Evolutionary conservation across 306 rosid genomes (phyloP).

Genomic region (Medicago lupulina): DNA sequence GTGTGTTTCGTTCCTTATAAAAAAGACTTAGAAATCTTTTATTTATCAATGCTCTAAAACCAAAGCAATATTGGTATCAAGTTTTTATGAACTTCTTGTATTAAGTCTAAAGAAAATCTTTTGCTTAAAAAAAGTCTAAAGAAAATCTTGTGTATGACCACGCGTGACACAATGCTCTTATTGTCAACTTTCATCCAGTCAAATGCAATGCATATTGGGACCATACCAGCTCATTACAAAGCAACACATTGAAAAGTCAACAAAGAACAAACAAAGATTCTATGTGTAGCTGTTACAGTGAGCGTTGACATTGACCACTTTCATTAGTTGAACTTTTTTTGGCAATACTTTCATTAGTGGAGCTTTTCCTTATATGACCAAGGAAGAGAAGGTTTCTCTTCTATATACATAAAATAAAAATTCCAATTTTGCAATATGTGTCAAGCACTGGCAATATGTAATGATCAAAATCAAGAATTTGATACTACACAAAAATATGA

Average conservation of each 20-base stretch:
- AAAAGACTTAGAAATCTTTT: not conserved
- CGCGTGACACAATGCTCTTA: not conserved
- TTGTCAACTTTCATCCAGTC: conserved; percentile 40
- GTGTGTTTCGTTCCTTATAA: not conserved
- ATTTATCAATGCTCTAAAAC: not conserved
- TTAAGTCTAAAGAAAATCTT: not conserved
- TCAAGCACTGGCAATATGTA: conserved; percentile 30
- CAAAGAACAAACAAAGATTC: conserved; percentile 33
- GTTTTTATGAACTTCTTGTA: not conserved
- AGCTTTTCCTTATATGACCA: conserved; percentile 27
- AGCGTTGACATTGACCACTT: conserved; percentile 39
- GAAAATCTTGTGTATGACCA: not conserved
- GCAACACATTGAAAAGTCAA: not conserved
- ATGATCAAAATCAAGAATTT: conserved; percentile 43
- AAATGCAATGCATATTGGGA: conserved; percentile 27
- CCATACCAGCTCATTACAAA: not conserved
- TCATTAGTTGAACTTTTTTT: conserved; percentile 5
- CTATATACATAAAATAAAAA: conserved; percentile 25
- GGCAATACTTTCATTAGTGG: conserved; percentile 1
- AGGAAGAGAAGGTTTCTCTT: conserved; percentile 12
- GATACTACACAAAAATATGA: conserved; percentile 36
- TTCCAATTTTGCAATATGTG: conserved; percentile 34
- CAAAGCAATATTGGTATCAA: not conserved
- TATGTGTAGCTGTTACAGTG: conserved; percentile 14
- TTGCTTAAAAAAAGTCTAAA: too few species aligned